Base-by-base conservation (phyloP, 2,329 filamentous ascomycete species). In the Cadophora malorum region DNA sequence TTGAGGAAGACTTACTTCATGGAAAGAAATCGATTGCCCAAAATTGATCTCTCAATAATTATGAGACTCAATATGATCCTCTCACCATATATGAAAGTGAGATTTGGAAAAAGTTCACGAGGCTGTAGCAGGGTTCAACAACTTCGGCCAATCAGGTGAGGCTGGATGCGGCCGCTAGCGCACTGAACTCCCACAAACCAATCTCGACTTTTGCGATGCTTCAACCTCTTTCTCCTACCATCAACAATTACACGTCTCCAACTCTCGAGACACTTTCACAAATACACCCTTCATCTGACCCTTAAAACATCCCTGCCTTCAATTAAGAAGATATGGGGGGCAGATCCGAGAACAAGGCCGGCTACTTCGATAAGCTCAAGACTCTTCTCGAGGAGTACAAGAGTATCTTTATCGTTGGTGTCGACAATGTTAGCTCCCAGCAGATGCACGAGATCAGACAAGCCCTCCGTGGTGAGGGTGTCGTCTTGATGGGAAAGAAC, bases 381-480 rank as follows among this genome's bases (percentile, higher is more conserved):
- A 83, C 83, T 84, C 90, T 98, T 83, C 91, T 99, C 83, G 93
- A 98, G 87, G 91, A 94, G 83, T 98, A 96, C 91, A 90, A 89
- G 83, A 95, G 92, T 80, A 92, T 98, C 87, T 98, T 99, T 93
- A 94, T 99, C 83, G 94, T 97, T 83, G 90, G 81, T 81, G 91
- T 95, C 81, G 93, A 98, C 93, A 99, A 98, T 99, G 96, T 99
- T 90, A 93, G 91, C 84, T 99, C 96, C 78, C 96, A 99, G 90
- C 96, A 99, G 91, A 99, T 99, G 96, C 96, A 99, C 93, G 96
- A 99, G 90, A 98, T 99, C 84, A 92, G 96, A 83, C 85, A 91
- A 80, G 85, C 93, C 79, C 92, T 99, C 83, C 94, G 96, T 82
- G 91, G 91, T 73, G 85, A 97, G 84, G 94, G 89, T 84, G 92